phyloP scores from a whole-genome alignment of 2,329 filamentous ascomycete genomes.

The Sarocladium strictum region DNA sequence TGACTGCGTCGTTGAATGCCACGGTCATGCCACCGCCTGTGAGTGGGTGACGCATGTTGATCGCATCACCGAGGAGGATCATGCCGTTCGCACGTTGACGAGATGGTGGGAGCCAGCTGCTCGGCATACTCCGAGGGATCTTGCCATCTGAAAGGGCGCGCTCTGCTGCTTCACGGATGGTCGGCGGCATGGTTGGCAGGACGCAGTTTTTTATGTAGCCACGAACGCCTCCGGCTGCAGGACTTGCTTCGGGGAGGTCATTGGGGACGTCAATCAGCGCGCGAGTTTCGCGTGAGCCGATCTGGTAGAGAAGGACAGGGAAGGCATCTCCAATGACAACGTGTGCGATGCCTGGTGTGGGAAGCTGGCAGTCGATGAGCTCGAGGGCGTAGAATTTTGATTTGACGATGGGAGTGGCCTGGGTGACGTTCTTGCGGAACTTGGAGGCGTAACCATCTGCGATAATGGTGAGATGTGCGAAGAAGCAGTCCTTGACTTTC shows the following conservation, averaged over 20 bases:
- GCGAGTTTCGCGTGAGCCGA: slow-evolving; percentile 89
- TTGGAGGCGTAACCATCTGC: slow-evolving; percentile 90
- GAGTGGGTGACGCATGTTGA: slow-evolving; percentile 99
- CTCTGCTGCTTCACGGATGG: slow-evolving; percentile 66
- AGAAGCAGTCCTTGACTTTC: slow-evolving; percentile 69
- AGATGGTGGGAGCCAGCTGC: slow-evolving; percentile 81
- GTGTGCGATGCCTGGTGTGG: slow-evolving; percentile 71
- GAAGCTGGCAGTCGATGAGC: slow-evolving; percentile 79
- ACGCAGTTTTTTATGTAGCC: slow-evolving; percentile 76
- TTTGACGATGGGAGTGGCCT: slow-evolving; percentile 60
- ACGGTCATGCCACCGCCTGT: slow-evolving; percentile 98
- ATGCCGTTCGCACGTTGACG: slow-evolving; percentile 55
- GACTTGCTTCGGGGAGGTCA: slow-evolving; percentile 65
- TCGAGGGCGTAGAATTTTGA: slow-evolving; percentile 94
- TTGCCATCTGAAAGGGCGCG: slow-evolving; percentile 72
- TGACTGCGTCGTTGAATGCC: slow-evolving; percentile 83
- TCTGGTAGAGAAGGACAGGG: slow-evolving; percentile 92
- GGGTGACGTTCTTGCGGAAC: slow-evolving; percentile 76
- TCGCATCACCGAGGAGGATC: slow-evolving; percentile 82
- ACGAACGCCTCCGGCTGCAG: slow-evolving; percentile 75
- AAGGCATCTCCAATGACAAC: slow-evolving; percentile 73
- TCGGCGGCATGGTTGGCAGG: slow-evolving; percentile 67
- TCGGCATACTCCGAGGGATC: slow-evolving; percentile 83
- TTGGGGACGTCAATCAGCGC: slow-evolving; percentile 84
- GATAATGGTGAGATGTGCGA: slow-evolving; percentile 80